Evolutionary conservation across 768 basidiomycete species (phyloP).

Genomic region (Tylopilus vinaceipallidus): DNA sequence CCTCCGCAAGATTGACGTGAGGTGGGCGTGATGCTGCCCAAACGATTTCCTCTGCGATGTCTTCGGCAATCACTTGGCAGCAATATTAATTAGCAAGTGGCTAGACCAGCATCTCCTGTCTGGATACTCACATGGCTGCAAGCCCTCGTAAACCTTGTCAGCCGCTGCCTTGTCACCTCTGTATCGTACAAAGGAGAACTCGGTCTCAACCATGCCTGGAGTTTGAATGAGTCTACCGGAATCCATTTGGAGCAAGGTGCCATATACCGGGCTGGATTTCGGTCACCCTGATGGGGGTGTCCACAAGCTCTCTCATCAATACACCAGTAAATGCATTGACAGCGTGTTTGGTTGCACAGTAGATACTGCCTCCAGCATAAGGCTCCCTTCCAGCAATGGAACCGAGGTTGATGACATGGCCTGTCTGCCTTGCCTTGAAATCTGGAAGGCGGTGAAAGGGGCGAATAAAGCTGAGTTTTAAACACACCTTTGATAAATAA

Average conservation of each 20-base stretch:
- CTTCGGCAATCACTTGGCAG: conserved; percentile 66
- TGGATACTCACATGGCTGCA: conserved; percentile 70
- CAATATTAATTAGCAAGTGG: conserved; percentile 6
- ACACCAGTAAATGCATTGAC: conserved; percentile 85
- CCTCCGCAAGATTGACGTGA: conserved; percentile 88
- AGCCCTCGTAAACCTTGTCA: conserved; percentile 86
- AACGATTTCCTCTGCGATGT: conserved; percentile 97
- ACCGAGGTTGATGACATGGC: conserved; percentile 94
- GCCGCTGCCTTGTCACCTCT: conserved; percentile 81
- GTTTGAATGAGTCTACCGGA: not conserved
- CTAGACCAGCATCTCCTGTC: not conserved
- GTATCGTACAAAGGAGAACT: conserved; percentile 91
- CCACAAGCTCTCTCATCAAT: conserved; percentile 82
- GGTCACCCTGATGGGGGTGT: conserved; percentile 89
- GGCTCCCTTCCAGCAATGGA: conserved; percentile 88
- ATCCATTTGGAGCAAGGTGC: conserved; percentile 1
- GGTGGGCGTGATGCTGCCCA: conserved; percentile 92
- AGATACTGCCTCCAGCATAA: conserved; percentile 89
- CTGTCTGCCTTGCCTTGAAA: conserved; percentile 73
- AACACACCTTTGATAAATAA: conserved; percentile 55
- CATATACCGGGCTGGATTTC: conserved; percentile 86
- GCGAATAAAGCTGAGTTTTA: not conserved
- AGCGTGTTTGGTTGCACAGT: conserved; percentile 88
- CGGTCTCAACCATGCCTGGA: conserved; percentile 82
- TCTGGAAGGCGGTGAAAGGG: conserved; percentile 40